Base-by-base conservation (phyloP, 179 eudicot genomes). In the Silene coronaria region DNA sequence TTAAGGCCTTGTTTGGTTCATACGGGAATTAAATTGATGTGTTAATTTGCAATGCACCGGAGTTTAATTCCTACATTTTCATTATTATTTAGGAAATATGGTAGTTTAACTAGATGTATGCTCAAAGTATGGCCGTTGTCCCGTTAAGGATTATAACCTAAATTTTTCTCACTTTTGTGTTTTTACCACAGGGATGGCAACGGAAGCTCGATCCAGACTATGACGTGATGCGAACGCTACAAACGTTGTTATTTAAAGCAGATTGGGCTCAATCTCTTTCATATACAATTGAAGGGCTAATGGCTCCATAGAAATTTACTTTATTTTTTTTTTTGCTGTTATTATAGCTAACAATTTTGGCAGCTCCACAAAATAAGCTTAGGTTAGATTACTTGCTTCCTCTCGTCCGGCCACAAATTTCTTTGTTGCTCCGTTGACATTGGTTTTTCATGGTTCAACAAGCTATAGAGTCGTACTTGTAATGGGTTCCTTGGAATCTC, bases 151-250 rank as follows among this genome's bases (percentile, higher is more conserved):
- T 28, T 17, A 30, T 26, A 28, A 28, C 51, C 13, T 45, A 34
- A 17, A 16, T 8, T 3, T 5, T 67, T 2, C 48, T n/a, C 13
- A 53, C 3, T 19, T 74, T 26, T 26, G 4, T 46, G 51, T 24
- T 16, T 64, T 22, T 26, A 0, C 62, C 81, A 78, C 48, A 91
- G 96, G 96, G 96, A 70, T 91, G 96, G 96, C 96, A 91, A 69
- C 84, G 96, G 80, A 91, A 91, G 85, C 91, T 91, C 16, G 96
- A 91, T 79, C 96, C 96, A 2, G 91, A 89, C 46, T 91, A 91
- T 7, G 82, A 91, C 80, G 85, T 91, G 77, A 91, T 91, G 96
- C 84, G 76, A 46, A 91, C 96, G 3, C 88, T 91, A 28, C 91
- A 88, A 78, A 86, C 90, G 3, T 68, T 91, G 84, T 74, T 91